These are phyloP conservation scores for Limonium bicolor DNA, from an alignment of 148 eudicot species.

Conservation along the genomic window DNA sequence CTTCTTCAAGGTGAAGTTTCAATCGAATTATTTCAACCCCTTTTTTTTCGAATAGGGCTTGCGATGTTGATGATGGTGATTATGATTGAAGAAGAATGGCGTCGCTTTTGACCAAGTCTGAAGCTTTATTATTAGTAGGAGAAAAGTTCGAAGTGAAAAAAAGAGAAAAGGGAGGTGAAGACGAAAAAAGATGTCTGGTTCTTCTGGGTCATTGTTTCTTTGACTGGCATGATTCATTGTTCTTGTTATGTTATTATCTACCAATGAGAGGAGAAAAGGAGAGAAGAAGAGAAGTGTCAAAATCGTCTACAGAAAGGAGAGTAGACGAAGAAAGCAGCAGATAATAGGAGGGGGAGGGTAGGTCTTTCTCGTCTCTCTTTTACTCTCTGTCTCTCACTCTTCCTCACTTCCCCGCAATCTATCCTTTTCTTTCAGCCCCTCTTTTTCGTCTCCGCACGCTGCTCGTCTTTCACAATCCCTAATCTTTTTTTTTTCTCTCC, in stretches of 20 bases:
- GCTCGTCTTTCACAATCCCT: slow-evolving; percentile 1
- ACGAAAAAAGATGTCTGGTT: slow-evolving; percentile 12
- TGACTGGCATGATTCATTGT: slow-evolving; percentile 20
- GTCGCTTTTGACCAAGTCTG: slow-evolving; percentile 30
- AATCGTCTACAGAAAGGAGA: slow-evolving; percentile 6
- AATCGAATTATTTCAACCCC: not conserved
- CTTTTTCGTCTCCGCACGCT: slow-evolving; percentile 10
- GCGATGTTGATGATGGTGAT: slow-evolving; percentile 7
- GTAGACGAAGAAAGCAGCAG: not conserved
- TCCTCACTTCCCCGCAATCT: not conserved
- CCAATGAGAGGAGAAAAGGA: slow-evolving; percentile 12
- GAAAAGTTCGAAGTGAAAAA: slow-evolving; percentile 10
- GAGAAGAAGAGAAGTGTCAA: slow-evolving; percentile 1
- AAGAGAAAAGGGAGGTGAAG: slow-evolving; percentile 6
- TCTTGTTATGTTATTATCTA: no score
- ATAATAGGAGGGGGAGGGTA: slow-evolving; percentile 1
- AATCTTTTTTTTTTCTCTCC: not conserved
- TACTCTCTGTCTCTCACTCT: no score
- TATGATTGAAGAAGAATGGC: slow-evolving; percentile 15
- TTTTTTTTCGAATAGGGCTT: no score
- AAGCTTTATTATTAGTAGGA: no score
- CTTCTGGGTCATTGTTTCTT: slow-evolving; percentile 1
- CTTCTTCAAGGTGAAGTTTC: not conserved
- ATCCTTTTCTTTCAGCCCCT: not conserved
- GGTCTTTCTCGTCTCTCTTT: no score